Evolutionary conservation across 352 stramenopile genomes (phyloP).

Genomic region (Globisporangium nodosum): DNA sequence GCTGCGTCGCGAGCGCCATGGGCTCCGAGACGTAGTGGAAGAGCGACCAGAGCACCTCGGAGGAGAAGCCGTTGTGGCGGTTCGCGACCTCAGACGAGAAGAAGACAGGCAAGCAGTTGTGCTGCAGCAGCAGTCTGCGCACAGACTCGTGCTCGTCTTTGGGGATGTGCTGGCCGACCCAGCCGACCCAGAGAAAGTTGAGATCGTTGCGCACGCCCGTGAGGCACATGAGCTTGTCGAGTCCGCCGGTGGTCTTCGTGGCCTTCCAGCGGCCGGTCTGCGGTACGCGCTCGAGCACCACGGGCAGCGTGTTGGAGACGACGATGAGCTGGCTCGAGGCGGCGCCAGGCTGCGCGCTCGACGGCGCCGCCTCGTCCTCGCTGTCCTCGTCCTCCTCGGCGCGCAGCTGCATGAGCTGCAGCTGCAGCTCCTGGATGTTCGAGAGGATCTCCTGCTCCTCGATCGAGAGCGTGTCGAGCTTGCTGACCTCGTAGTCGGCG

Average conservation of each 20-base stretch:
- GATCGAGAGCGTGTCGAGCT: slow-evolving; percentile 65
- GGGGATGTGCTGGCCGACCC: slow-evolving; percentile 84
- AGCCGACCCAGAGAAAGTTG: slow-evolving; percentile 86
- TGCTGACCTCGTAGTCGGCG: slow-evolving; percentile 61
- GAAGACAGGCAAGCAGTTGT: slow-evolving; percentile 88
- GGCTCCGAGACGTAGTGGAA: slow-evolving; percentile 89
- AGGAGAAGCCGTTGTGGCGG: slow-evolving; percentile 85
- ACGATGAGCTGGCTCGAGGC: slow-evolving; percentile 71
- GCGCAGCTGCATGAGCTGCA: slow-evolving; percentile 79
- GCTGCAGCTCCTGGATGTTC: slow-evolving; percentile 87
- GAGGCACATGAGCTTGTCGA: slow-evolving; percentile 82
- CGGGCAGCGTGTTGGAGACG: slow-evolving; percentile 83
- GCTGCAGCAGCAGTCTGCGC: slow-evolving; percentile 66
- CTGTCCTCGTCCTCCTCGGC: slow-evolving; percentile 59
- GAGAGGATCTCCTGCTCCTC: slow-evolving; percentile 87
- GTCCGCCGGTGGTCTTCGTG: slow-evolving; percentile 78
- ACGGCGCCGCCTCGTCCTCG: slow-evolving; percentile 34
- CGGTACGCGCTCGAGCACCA: slow-evolving; percentile 65
- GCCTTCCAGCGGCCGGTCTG: slow-evolving; percentile 80
- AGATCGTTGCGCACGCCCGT: slow-evolving; percentile 59
- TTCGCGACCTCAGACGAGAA: slow-evolving; percentile 76
- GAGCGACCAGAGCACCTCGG: slow-evolving; percentile 88
- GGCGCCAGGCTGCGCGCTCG: slow-evolving; percentile 8
- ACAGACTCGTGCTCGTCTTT: slow-evolving; percentile 77
- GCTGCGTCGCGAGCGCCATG: slow-evolving; percentile 38